Evolutionary conservation across 495 filamentous ascomycete species (phyloP).

Genomic region (Bacidia rubella): DNA sequence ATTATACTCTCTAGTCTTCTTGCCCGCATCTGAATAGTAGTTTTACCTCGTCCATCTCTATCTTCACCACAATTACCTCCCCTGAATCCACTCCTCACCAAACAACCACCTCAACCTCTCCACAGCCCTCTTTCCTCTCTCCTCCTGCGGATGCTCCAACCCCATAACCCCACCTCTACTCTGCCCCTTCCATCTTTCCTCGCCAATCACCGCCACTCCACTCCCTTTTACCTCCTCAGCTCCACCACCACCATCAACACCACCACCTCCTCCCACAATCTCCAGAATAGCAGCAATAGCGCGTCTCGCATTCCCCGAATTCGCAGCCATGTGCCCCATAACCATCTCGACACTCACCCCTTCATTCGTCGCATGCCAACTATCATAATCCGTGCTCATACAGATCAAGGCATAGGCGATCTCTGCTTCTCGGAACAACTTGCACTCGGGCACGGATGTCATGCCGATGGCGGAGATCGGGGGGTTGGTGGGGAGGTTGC

Average conservation of each 20-base stretch:
- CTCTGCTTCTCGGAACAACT: constrained; percentile 91
- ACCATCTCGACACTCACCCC: constrained; percentile 91
- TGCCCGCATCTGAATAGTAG: too few species aligned
- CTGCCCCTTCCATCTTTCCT: constrained; percentile 57
- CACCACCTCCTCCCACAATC: constrained; percentile 61
- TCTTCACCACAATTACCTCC: not conserved
- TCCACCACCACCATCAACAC: constrained; percentile 34
- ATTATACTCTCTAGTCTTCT: too few species aligned
- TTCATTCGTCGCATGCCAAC: constrained; percentile 66
- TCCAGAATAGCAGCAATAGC: constrained; percentile 81
- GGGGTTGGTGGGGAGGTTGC: constrained; percentile 58
- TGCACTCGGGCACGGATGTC: constrained; percentile 90
- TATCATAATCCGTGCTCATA: constrained; percentile 99
- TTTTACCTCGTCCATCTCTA: too few species aligned
- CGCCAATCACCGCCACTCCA: constrained; percentile 37
- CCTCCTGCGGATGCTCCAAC: constrained; percentile 24
- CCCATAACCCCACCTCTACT: constrained; percentile 39
- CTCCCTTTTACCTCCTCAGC: constrained; percentile 58
- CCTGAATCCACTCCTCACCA: constrained; percentile 14
- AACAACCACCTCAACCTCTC: constrained; percentile 24
- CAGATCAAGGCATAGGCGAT: constrained; percentile 96
- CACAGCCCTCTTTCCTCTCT: constrained; percentile 26
- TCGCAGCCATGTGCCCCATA: constrained; percentile 89
- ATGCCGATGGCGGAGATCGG: constrained; percentile 75
- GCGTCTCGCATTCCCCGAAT: constrained; percentile 69